Base-by-base conservation (phyloP, 2,329 filamentous ascomycete genomes). In the Penicillium decumbens region DNA sequence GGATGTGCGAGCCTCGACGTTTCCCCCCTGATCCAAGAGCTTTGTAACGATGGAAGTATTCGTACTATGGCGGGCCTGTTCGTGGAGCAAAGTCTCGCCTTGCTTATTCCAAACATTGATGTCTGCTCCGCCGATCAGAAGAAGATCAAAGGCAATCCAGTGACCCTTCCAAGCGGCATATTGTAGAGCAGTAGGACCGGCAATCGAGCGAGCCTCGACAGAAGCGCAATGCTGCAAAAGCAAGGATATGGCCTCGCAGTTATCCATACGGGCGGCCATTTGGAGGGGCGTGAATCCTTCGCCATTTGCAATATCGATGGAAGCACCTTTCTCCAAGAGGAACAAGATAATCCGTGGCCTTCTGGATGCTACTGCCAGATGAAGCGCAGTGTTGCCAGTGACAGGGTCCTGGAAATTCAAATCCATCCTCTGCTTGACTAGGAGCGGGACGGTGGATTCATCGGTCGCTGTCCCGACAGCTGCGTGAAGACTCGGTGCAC, bases 61-160 rank as follows among this genome's bases (percentile, higher is more conserved):
- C 0, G 37, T 41, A 1, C 55, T 33, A 1, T 45, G 49, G 1
- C 54, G 57, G 1, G 64, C 59, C 41, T 65, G 57, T 24, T 56
- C 49, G 27, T 68, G 65, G 6, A 68, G 57, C n/a, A 67, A 33
- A 0, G 64, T 49, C 3, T 67, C 60, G 0, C 65, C 65, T 15
- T 64, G 30, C 0, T 50, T 60, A 28, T 59, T 57, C 64, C 63
- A 67, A 0, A 57, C 58, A 41, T 68, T 66, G 48, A 68, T 59
- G 28, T 68, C 59, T 0, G 65, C 66, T 0, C 65, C 64, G 0
- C 57, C 61, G 10, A 59, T 64, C 1, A 67, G 3, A 0, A 68
- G 41, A 7, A 68, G 46, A 13, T 67, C 65, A 46, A 68, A 65
- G 1, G 60, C 63, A 13, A 61, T 45, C 65, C 64, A 67, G 40